Evolutionary conservation across 2,329 filamentous ascomycete species (phyloP).

Genomic region (Fonsecaea pugnacius): DNA sequence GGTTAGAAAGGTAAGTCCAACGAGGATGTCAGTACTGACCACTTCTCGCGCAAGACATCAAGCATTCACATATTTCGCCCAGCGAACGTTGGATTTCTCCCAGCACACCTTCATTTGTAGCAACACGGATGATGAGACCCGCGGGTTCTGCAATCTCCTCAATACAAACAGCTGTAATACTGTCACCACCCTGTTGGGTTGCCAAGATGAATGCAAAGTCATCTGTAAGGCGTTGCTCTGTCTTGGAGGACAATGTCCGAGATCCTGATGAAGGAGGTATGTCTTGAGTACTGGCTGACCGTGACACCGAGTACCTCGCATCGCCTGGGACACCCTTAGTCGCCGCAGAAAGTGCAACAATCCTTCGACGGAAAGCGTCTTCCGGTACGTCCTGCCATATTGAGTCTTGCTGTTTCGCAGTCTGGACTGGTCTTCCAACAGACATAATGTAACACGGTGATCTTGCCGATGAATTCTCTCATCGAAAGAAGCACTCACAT

Average conservation of each 20-base stretch:
- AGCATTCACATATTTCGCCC: neutral
- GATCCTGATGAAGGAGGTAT: neutral
- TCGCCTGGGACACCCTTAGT: slow-evolving; percentile 23
- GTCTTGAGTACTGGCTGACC: neutral
- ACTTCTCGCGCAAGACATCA: neutral
- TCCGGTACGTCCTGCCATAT: slow-evolving; percentile 32
- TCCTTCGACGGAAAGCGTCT: slow-evolving; percentile 30
- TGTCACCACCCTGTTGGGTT: slow-evolving; percentile 38
- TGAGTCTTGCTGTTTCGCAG: slow-evolving; percentile 26
- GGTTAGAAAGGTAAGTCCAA: neutral
- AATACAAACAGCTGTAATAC: slow-evolving; percentile 41
- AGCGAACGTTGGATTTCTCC: neutral
- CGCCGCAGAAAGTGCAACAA: slow-evolving; percentile 26
- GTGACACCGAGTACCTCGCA: slow-evolving; percentile 1
- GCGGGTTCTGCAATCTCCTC: slow-evolving; percentile 34
- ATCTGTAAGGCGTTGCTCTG: slow-evolving; percentile 40
- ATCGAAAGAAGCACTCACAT: neutral
- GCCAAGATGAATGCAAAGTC: slow-evolving; percentile 42
- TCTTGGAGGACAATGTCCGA: slow-evolving; percentile 11
- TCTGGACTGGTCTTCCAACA: slow-evolving; percentile 6
- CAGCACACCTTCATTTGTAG: slow-evolving; percentile 24
- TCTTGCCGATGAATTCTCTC: neutral
- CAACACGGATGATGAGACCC: slow-evolving; percentile 22
- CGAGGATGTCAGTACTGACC: neutral
- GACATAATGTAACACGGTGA: neutral